Base-by-base conservation (phyloP, 371 early-diverging fungal species). In the Haplosporangium sp. region DNA sequence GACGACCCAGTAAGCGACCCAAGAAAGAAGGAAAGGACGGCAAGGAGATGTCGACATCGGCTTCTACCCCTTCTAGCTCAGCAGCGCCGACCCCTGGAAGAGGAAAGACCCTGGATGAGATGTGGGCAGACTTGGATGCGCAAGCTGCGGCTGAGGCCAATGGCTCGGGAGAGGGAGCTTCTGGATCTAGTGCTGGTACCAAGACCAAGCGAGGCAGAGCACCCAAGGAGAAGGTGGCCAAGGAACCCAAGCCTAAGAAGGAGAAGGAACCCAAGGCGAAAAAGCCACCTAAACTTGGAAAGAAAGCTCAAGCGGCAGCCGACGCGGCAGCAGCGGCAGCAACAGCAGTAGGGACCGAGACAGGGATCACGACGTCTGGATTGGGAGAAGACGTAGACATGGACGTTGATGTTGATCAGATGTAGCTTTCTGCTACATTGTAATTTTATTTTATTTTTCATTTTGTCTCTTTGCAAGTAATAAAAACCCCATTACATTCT, bases 121-220 rank as follows among this genome's bases (percentile, higher is more conserved):
- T 77, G 68, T 77, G 79, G 79, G 67, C 67, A 1, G 77, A 70
- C 1, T 3, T 59, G 64, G 69, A 74, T 62, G 58, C 58, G 9
- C 67, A 67, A 21, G 63, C 48, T 46, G 43, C 42, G 9, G 58
- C 37, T 37, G 43, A 14, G 0, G 64, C 55, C 1, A 43, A 21
- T 59, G 82, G 83, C 43, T 83, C 83, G 48, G 82, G 83, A 4
- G 84, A 80, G 29, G 86, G 82, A 62, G 69, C 54, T n/a, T 69
- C 65, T 42, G 72, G 42, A 51, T 48, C 67, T 3, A 61, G 50
- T 36, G 20, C 66, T 11, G 41, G 42, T 20, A 9, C 64, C 12
- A 74, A 74, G 50, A 53, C 59, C 45, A 80, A 73, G 21, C 55
- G 63, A 0, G 46, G 51, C 9, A 18, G 60, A 21, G 46, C 41